Percentiles rank a stretch among this genome's conserved stretches.
phyloP scores from a whole-genome alignment of 140 eudicot species.

The Oenanthe javanica region DNA sequence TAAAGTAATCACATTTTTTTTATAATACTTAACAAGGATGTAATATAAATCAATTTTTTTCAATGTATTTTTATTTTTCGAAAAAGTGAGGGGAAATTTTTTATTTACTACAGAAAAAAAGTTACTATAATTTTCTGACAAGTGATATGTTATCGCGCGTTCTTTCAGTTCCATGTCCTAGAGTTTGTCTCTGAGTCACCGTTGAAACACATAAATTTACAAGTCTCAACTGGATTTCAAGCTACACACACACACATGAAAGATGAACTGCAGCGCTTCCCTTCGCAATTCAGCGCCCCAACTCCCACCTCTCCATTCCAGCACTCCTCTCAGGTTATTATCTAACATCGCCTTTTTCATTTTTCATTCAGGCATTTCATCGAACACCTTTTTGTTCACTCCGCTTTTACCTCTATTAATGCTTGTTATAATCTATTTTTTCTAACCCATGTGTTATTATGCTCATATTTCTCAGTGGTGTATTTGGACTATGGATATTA shows the following conservation, averaged over 20 bases:
- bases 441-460: not conserved
- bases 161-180: too few relatives aligned
- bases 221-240: too few relatives aligned
- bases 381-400: slow-evolving; percentile 15
- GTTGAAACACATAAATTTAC: too few relatives aligned
- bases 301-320: slow-evolving; percentile 17
- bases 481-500: slow-evolving; percentile 1
- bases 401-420: not conserved
- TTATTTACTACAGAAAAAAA: too few relatives aligned
- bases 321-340: slow-evolving; percentile 22
- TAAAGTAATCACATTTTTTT: too few relatives aligned
- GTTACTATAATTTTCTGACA: too few relatives aligned
- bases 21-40: too few relatives aligned
- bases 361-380: slow-evolving; percentile 20
- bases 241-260: not conserved
- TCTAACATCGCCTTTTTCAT: not conserved
- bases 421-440: not conserved
- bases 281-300: slow-evolving; percentile 18
- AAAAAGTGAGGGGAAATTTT: too few relatives aligned
- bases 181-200: too few relatives aligned
- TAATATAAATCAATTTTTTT: too few relatives aligned
- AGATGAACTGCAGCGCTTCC: slow-evolving; percentile 21
- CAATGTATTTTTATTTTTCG: too few relatives aligned
- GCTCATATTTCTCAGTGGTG: not conserved
- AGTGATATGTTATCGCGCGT: too few relatives aligned